These are phyloP conservation scores for Escovopsis sp. DNA, from an alignment of 2,329 filamentous ascomycete genomes.

Conservation along the genomic window DNA sequence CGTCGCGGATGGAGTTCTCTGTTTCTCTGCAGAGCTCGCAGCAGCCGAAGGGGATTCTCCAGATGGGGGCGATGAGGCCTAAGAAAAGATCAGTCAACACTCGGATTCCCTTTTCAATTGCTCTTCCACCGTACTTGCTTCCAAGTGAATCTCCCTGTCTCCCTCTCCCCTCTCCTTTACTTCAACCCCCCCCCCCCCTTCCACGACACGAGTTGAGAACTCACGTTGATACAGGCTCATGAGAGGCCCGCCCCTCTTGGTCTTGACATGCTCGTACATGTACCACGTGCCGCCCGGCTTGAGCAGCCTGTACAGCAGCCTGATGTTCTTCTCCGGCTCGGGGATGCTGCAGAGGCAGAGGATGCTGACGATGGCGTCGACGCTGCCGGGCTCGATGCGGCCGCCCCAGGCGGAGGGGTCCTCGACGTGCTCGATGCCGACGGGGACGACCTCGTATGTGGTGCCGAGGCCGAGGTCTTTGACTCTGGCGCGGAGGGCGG, in stretches of 20 bases:
- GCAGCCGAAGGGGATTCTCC: slow-evolving; percentile 35
- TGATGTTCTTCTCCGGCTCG: slow-evolving; percentile 38
- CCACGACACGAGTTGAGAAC: slow-evolving; percentile 13
- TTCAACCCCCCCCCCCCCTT: neutral
- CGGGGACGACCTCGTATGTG: slow-evolving; percentile 45
- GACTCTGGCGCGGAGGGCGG: slow-evolving; percentile 29
- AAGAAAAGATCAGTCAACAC: slow-evolving; percentile 1
- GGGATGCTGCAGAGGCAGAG: slow-evolving; percentile 50
- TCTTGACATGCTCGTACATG: slow-evolving; percentile 44
- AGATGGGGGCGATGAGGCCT: slow-evolving; percentile 37
- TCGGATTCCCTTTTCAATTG: too few relatives aligned
- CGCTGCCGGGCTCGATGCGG: slow-evolving; percentile 31
- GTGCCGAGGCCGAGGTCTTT: slow-evolving; percentile 35
- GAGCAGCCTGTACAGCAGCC: slow-evolving; percentile 38
- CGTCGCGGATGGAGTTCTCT: slow-evolving; percentile 27
- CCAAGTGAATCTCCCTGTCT: neutral
- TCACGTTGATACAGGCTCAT: slow-evolving; percentile 36
- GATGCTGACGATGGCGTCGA: slow-evolving; percentile 45
- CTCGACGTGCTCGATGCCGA: slow-evolving; percentile 44
- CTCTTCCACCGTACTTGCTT: too few relatives aligned
- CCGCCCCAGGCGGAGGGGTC: slow-evolving; percentile 25
- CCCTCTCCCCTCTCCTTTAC: neutral
- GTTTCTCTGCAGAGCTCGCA: slow-evolving; percentile 37
- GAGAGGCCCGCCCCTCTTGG: slow-evolving; percentile 21
- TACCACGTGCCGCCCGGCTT: slow-evolving; percentile 49